Conservation (phyloP, 495 filamentous ascomycete species). For the Tuber umbilicatum region DNA sequence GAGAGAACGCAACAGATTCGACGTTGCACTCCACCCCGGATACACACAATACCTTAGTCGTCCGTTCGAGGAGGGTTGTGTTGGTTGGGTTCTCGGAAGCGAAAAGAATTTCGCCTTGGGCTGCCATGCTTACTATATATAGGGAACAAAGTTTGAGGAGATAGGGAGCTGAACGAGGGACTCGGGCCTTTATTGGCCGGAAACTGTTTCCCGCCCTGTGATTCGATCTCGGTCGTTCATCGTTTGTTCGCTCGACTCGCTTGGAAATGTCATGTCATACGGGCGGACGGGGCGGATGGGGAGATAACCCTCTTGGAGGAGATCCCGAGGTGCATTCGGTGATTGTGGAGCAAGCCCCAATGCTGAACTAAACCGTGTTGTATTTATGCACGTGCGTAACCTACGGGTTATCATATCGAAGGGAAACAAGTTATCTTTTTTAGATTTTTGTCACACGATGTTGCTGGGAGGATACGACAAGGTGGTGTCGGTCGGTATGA, state of each 20-base stretch:
- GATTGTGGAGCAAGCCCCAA: background rate
- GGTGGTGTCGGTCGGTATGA: background rate
- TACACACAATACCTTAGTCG: background rate
- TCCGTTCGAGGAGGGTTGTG: background rate
- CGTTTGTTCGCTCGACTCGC: background rate
- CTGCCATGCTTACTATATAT: background rate
- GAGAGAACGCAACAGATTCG: background rate
- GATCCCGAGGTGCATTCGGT: background rate
- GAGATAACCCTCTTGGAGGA: background rate
- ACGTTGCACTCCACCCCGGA: background rate
- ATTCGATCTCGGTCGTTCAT: background rate
- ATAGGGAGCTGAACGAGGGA: background rate
- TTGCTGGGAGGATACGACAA: background rate
- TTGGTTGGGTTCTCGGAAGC: background rate
- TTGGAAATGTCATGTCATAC: background rate
- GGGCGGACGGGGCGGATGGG: background rate
- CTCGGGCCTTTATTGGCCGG: background rate
- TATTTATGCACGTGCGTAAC: background rate
- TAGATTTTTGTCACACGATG: background rate
- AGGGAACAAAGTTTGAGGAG: background rate
- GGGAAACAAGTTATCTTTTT: background rate
- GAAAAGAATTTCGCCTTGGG: background rate
- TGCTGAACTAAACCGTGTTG: background rate
- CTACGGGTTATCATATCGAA: background rate
- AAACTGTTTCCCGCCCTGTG: background rate